A percentile compares a stretch with the other conserved stretches of the same genome.
phyloP scores from a whole-genome alignment of 257 asterid genomes.

The Solanum etuberosum region DNA sequence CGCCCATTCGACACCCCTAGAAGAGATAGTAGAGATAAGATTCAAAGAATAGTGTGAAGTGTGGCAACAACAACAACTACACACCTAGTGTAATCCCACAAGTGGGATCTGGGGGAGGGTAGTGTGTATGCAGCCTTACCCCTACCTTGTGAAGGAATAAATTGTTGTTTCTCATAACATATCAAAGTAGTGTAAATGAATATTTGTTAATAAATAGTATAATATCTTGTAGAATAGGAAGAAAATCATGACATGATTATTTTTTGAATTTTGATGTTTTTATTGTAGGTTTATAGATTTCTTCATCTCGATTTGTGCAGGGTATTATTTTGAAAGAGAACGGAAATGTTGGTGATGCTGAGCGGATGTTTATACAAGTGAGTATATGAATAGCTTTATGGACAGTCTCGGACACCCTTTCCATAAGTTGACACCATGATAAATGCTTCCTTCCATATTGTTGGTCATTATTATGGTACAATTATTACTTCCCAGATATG shows the following conservation, averaged over 20 bases:
- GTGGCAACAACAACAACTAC: neutral
- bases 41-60: neutral
- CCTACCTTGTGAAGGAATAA: neutral
- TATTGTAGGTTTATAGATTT: neutral
- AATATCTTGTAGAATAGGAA: neutral
- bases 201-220: neutral
- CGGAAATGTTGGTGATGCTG: constrained; percentile 83
- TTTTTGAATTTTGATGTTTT: neutral
- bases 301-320: constrained; percentile 27
- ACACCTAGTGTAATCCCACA: neutral
- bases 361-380: constrained; percentile 96
- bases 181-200: neutral
- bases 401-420: neutral
- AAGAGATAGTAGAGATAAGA: neutral
- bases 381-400: neutral
- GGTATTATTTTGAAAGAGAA: constrained; percentile 81
- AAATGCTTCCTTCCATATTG: neutral
- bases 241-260: neutral
- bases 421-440: neutral
- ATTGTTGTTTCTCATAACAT: neutral
- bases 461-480: neutral
- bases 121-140: neutral
- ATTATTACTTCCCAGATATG: neutral
- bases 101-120: neutral
- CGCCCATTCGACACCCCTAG: too few species aligned